Evolutionary conservation across 2,329 filamentous ascomycete genomes (phyloP).

Genomic region (Lasiodiplodia sp.): DNA sequence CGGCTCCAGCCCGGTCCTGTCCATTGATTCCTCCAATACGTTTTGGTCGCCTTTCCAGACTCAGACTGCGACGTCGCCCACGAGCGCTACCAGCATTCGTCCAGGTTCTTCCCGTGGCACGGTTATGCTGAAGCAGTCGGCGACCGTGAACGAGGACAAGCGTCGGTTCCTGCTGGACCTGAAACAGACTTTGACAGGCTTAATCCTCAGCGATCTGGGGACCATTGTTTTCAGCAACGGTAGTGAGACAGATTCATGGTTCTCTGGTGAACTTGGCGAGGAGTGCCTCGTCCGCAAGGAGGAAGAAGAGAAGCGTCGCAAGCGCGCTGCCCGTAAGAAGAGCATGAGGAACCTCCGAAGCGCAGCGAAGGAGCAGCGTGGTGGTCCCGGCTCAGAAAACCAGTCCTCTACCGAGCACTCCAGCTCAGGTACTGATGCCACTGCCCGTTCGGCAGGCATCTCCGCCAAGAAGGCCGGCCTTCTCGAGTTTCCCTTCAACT

Average conservation of each 20-base stretch:
- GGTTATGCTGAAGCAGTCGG: constrained; percentile 64
- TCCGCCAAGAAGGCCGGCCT: constrained; percentile 53
- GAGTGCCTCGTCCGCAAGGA: constrained; percentile 50
- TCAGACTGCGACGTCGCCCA: constrained; percentile 65
- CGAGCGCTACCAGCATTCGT: constrained; percentile 66
- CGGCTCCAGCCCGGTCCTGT: constrained; percentile 70
- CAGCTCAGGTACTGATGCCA: constrained; percentile 54
- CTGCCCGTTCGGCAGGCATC: constrained; percentile 50
- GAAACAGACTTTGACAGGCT: constrained; percentile 79
- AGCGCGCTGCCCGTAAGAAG: constrained; percentile 48
- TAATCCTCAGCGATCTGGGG: constrained; percentile 88
- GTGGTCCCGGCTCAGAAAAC: constrained; percentile 49
- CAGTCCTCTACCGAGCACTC: constrained; percentile 56
- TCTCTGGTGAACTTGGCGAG: constrained; percentile 65
- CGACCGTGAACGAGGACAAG: constrained; percentile 72
- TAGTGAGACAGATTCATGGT: constrained; percentile 93
- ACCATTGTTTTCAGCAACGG: constrained; percentile 85
- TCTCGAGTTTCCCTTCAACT: constrained; percentile 77
- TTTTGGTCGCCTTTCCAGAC: constrained; percentile 91
- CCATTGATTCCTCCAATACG: constrained; percentile 77
- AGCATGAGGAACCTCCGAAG: constrained; percentile 69
- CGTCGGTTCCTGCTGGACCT: constrained; percentile 78
- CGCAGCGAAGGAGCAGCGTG: constrained; percentile 39
- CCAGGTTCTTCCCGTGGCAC: constrained; percentile 74
- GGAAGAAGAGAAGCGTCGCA: constrained; percentile 50